phyloP scores from a whole-genome alignment of 768 basidiomycete species.

The Mycena haematopus region DNA sequence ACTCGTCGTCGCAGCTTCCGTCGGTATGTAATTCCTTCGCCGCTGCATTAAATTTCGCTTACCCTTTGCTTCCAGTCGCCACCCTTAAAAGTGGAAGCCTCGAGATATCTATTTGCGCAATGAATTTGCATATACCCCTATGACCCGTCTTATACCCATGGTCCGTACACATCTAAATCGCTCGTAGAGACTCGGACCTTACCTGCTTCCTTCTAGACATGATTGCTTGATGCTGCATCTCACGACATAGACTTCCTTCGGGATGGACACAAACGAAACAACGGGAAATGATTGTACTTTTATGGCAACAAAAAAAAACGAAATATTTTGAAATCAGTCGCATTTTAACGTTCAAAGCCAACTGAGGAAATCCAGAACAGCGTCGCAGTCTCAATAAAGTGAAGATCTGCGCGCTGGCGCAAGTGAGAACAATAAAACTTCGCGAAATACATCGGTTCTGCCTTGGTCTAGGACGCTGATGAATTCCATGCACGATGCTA shows the following conservation, averaged over 20 bases:
- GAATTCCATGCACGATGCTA: not conserved
- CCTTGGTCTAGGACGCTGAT: not conserved
- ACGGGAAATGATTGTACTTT: conserved; percentile 17
- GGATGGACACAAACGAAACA: conserved; percentile 11
- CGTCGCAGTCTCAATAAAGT: not conserved
- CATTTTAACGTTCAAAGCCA: not conserved
- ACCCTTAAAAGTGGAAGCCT: conserved; percentile 23
- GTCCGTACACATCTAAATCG: conserved; percentile 1
- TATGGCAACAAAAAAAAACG: conserved; percentile 9
- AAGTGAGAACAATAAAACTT: not conserved
- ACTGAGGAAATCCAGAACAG: not conserved
- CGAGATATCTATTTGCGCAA: conserved; percentile 12
- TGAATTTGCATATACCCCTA: conserved; percentile 21
- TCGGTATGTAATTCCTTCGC: conserved; percentile 12
- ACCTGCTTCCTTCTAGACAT: conserved; percentile 10
- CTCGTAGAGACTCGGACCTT: not conserved
- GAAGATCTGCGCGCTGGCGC: not conserved
- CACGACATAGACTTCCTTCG: conserved; percentile 12
- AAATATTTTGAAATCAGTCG: not conserved
- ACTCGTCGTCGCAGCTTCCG: conserved; percentile 30
- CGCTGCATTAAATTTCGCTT: not conserved
- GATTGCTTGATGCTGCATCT: conserved; percentile 10
- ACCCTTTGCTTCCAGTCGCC: conserved; percentile 17
- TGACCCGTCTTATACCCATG: conserved; percentile 22
- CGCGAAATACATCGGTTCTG: not conserved